Evolutionary conservation across 768 basidiomycete genomes (phyloP).

Genomic region (Panaeolus papilionaceus): DNA sequence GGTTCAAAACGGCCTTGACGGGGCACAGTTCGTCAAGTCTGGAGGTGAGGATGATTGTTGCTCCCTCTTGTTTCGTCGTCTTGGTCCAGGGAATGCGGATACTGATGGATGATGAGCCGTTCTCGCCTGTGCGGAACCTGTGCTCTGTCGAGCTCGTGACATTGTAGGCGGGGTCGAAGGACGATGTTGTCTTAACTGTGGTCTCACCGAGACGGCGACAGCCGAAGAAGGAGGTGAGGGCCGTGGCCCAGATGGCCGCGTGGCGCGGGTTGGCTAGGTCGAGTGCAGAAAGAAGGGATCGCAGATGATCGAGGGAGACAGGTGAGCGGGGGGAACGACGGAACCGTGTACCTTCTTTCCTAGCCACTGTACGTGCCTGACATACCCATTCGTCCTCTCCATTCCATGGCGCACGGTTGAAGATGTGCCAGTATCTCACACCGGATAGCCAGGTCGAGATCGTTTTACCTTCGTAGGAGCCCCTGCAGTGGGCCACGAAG

Average conservation of each 20-base stretch:
- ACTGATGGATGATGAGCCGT: neutral
- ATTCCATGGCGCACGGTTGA: constrained; percentile 41
- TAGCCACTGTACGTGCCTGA: constrained; percentile 22
- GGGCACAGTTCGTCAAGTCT: constrained; percentile 26
- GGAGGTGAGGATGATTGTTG: constrained; percentile 22
- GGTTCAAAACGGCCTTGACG: constrained; percentile 25
- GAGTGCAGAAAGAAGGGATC: constrained; percentile 27
- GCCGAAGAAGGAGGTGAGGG: constrained; percentile 9
- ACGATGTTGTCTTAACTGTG: neutral
- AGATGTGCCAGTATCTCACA: constrained; percentile 36
- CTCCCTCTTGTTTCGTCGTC: constrained; percentile 24
- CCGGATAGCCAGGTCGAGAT: constrained; percentile 36
- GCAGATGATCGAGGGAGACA: constrained; percentile 41
- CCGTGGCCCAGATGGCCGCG: constrained; percentile 28
- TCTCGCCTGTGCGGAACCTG: neutral
- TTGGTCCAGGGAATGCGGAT: constrained; percentile 21
- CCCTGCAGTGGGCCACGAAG: constrained; percentile 27
- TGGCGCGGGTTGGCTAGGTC: constrained; percentile 34
- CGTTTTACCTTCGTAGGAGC: constrained; percentile 19
- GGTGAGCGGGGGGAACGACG: constrained; percentile 33
- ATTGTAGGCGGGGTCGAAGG: neutral
- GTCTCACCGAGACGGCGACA: constrained; percentile 16
- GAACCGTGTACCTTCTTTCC: constrained; percentile 29
- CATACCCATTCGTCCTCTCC: constrained; percentile 35
- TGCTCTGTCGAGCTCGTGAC: neutral